phyloP scores from a whole-genome alignment of 2,329 filamentous ascomycete species.

The Elsinoe necatrix region DNA sequence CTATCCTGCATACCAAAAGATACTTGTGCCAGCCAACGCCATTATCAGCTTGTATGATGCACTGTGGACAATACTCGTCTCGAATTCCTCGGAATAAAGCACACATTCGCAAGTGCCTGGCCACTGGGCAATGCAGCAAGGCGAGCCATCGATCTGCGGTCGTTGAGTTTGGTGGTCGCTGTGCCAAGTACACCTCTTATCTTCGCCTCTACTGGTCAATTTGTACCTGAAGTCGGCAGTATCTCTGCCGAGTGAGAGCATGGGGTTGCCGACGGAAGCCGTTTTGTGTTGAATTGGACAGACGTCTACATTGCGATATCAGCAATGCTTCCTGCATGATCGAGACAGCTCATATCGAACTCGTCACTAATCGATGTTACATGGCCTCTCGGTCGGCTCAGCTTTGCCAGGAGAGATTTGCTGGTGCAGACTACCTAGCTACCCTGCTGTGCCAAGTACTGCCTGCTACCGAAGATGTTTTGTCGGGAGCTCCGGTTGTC shows the following conservation, averaged over 20 bases:
- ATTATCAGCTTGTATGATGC: neutral
- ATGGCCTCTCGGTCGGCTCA: too few species aligned
- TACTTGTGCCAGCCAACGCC: neutral
- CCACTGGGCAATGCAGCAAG: slow-evolving; percentile 3
- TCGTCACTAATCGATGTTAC: neutral
- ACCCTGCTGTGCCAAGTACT: too few species aligned
- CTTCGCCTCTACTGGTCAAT: neutral
- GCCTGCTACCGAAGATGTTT: too few species aligned
- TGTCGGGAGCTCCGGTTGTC: too few species aligned
- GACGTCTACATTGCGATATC: neutral
- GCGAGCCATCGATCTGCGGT: neutral
- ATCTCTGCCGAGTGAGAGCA: neutral
- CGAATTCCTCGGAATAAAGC: neutral
- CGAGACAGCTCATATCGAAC: neutral
- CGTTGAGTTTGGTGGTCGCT: neutral
- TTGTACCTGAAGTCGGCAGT: neutral
- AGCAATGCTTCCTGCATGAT: neutral
- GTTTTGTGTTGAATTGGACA: neutral
- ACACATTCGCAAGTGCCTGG: neutral
- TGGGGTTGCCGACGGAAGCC: neutral
- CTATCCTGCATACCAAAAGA: neutral
- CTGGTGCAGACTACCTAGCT: too few species aligned
- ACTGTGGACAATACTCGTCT: neutral
- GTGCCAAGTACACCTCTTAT: slow-evolving; percentile 10
- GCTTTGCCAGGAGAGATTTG: too few species aligned